These are phyloP conservation scores for Aspergillus fischeri DNA, from an alignment of 2,329 filamentous ascomycete genomes.

Conservation along the genomic window DNA sequence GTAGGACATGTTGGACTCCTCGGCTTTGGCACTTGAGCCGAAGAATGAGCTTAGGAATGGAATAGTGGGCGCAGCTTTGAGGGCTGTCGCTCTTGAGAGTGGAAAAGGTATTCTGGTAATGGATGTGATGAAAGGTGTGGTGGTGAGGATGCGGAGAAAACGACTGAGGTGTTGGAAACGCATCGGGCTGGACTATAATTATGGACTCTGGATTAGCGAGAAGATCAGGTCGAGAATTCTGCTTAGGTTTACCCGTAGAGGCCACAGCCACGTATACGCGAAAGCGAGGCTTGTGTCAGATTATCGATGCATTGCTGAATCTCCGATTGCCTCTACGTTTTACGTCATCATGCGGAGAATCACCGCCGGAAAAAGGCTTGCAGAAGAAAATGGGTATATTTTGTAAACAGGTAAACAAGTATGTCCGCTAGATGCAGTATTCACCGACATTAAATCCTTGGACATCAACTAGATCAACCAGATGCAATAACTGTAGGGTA, in stretches of 20 bases:
- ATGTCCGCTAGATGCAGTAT: neutral
- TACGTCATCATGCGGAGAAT: constrained; percentile 31
- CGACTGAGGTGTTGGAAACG: constrained; percentile 17
- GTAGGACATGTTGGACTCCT: constrained; percentile 50
- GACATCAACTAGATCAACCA: neutral
- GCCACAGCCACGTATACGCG: neutral
- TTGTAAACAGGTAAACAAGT: neutral
- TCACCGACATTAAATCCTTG: neutral
- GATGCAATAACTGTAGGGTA: constrained; percentile 9
- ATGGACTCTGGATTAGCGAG: neutral
- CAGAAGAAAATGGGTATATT: neutral
- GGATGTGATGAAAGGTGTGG: constrained; percentile 18
- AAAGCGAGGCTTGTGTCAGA: neutral
- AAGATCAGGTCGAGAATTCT: neutral
- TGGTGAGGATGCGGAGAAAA: constrained; percentile 17
- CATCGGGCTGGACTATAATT: constrained; percentile 19
- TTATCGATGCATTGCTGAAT: neutral
- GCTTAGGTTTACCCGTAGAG: neutral
- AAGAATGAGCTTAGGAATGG: constrained; percentile 77
- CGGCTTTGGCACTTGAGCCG: constrained; percentile 53
- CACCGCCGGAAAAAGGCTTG: neutral
- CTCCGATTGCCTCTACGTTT: constrained; percentile 10
- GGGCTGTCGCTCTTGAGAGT: constrained; percentile 33
- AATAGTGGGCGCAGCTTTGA: constrained; percentile 69
- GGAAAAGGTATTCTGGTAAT: constrained; percentile 13